Base-by-base conservation (phyloP, 1,284 basidiomycete species). In the Omphalotus olearius region DNA sequence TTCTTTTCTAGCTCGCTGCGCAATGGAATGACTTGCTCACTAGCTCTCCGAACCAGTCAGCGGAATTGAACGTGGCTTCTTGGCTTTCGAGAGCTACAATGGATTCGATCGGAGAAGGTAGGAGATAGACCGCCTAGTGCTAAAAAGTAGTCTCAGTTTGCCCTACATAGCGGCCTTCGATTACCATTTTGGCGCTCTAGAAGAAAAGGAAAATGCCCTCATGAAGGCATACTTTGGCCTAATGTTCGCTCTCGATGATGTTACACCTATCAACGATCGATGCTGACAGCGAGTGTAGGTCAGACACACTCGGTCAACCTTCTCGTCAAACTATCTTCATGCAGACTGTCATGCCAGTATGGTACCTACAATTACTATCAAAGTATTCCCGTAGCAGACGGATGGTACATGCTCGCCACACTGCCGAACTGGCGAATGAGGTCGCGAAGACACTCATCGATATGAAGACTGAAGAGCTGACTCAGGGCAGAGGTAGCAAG, bases 81-180 rank as follows among this genome's bases (percentile, higher is more conserved):
- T 74, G 72, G 70, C 67, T 75, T 45, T 72, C 72, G 17, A 66
- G 73, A 11, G 67, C 71, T 1, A 75, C 73, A 1, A 71, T 76
- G 66, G 74, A 76, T 59, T 69, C 72, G 25, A 66, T 76, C 43
- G 74, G 74, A 37, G 70, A 74, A 70, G 74, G 74, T 73, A 14
- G 11, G 30, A 33, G 7, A 47, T 18, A 54, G 7, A 35, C 25
- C 11, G 16, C 16, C 18, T 16, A 16, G 43, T 36, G 11, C 25
- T 33, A 35, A 20, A 36, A 30, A 20, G 16, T 35, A 10, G 6
- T 43, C 4, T 26, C 16, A 30, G 33, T 23, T 26, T 20, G 28
- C 10, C n/a, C 45, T 30, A 46, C 43, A 17, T 47, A 76, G 74
- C 71, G 55, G 74, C 74, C 3, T 76, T 76, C 59, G 74, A 76